These are phyloP conservation scores for Colletotrichum sp. DNA, from an alignment of 2,329 filamentous ascomycete genomes.

Conservation along the genomic window DNA sequence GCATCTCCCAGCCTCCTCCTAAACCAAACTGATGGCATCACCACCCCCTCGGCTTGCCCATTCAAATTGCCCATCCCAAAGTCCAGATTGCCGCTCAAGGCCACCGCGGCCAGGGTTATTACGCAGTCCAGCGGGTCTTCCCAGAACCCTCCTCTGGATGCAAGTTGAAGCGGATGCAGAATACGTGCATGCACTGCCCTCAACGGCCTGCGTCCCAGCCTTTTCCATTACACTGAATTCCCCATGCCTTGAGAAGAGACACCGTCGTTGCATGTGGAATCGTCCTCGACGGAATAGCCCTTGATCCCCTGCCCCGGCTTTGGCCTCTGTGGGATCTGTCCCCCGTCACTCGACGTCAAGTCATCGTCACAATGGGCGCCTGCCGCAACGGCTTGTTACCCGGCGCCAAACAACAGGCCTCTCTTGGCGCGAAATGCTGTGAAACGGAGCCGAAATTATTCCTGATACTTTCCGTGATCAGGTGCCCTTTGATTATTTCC, in stretches of 20 bases:
- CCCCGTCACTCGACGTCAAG: background rate
- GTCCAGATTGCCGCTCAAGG: background rate
- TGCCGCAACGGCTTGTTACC: background rate
- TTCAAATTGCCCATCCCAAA: background rate
- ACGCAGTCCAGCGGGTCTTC: background rate
- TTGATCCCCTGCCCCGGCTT: background rate
- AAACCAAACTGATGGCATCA: constrained; percentile 14
- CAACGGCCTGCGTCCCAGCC: constrained; percentile 2
- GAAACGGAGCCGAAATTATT: constrained; percentile 12
- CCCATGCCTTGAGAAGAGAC: background rate
- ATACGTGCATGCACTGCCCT: constrained; percentile 9
- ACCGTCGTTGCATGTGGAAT: background rate
- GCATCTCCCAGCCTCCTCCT: constrained; percentile 4
- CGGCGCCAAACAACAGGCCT: background rate
- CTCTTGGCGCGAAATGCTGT: background rate
- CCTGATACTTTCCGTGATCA: background rate
- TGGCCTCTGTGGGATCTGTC: background rate
- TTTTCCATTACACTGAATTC: constrained; percentile 3
- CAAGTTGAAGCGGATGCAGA: background rate
- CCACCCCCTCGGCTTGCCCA: constrained; percentile 1
- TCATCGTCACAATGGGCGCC: background rate
- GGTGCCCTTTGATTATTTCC: background rate
- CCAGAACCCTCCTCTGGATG: background rate
- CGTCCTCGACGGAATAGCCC: background rate
- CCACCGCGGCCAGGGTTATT: background rate